Evolutionary conservation across 139 green algal species (phyloP).

Genomic region (Haematococcus lacustris): DNA sequence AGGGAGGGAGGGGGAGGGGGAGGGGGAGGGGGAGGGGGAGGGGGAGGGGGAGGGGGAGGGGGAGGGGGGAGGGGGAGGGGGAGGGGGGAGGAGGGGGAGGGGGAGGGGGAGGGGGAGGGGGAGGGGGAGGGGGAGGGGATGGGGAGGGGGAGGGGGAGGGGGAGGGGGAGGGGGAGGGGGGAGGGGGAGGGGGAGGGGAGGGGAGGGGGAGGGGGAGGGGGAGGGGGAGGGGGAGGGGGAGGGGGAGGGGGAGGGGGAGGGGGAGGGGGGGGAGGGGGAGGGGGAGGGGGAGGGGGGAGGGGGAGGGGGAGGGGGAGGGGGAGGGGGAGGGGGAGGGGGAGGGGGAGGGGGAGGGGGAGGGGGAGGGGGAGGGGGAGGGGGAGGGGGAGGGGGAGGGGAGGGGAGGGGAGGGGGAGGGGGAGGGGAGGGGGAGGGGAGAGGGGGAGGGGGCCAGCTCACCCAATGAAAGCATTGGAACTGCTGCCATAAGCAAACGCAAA

Average conservation of each 20-base stretch:
- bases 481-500: too few species aligned
- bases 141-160: background rate
- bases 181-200: background rate
- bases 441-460: too few species aligned
- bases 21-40: background rate
- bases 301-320: background rate
- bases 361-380: background rate
- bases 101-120: background rate
- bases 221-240: background rate
- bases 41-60: background rate
- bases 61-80: background rate
- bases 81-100: background rate
- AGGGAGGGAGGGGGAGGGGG: background rate
- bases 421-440: too few species aligned
- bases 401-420: background rate
- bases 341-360: background rate
- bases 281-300: background rate
- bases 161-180: background rate
- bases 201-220: background rate
- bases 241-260: background rate
- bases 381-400: background rate
- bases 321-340: background rate
- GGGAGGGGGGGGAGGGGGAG: background rate
- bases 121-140: background rate
- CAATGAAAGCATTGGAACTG: too few species aligned